Evolutionary conservation across 2,329 filamentous ascomycete genomes (phyloP).

Genomic region (Venturia asperata): DNA sequence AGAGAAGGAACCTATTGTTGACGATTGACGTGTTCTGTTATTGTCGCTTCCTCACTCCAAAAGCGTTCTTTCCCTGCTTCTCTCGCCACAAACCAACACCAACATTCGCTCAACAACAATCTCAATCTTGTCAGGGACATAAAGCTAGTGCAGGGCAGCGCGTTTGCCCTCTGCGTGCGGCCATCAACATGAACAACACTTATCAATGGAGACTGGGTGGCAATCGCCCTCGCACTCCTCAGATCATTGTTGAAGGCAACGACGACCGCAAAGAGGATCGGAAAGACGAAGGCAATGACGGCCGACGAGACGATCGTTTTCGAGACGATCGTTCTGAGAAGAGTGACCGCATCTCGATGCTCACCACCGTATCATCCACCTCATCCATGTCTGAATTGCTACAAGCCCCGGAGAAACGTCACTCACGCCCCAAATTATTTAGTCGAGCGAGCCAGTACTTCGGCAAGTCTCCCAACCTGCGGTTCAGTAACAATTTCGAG

Average conservation of each 20-base stretch:
- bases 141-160: background rate
- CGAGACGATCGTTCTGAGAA: constrained; percentile 3
- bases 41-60: background rate
- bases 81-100: background rate
- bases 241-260: constrained; percentile 3
- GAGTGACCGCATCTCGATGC: background rate
- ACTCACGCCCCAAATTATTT: constrained; percentile 16
- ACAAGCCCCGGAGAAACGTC: constrained; percentile 14
- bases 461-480: background rate
- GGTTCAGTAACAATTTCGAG: background rate
- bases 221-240: background rate
- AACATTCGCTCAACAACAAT: background rate
- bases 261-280: background rate
- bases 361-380: constrained; percentile 5
- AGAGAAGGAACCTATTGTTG: background rate
- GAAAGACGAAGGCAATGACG: background rate
- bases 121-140: background rate
- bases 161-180: background rate
- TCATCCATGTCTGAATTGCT: background rate
- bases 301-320: background rate
- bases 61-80: background rate
- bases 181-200: constrained; percentile 5
- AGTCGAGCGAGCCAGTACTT: constrained; percentile 18
- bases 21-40: background rate
- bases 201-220: constrained; percentile 4